Conservation (phyloP, 1,284 basidiomycete genomes). For the Rhodotorula sp. region DNA sequence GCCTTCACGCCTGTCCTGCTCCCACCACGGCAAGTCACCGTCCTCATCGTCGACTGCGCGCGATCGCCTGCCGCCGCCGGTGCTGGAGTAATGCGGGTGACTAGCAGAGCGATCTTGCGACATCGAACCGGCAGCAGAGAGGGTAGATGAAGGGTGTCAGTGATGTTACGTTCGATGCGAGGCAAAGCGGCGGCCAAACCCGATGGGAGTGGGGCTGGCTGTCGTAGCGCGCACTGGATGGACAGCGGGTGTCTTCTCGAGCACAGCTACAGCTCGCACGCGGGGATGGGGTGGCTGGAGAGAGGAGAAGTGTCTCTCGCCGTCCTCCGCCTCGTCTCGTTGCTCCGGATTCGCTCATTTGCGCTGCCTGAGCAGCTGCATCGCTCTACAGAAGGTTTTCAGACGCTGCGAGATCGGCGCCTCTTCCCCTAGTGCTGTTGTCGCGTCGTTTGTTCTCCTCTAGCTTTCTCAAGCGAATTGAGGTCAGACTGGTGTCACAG, state of each 20-base stretch:
- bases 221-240: no score
- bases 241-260: no score
- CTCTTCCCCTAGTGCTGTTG: background rate
- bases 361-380: background rate
- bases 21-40: constrained; percentile 30
- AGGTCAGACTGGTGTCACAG: background rate
- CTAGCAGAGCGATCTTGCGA: no score
- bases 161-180: background rate
- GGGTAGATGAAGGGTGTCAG: constrained; percentile 5
- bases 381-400: background rate
- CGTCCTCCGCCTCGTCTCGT: background rate
- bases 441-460: background rate
- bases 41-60: constrained; percentile 1
- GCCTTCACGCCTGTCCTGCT: constrained; percentile 7
- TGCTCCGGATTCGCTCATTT: background rate
- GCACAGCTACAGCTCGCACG: background rate
- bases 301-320: background rate
- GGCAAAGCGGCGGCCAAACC: constrained; percentile 18
- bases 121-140: background rate
- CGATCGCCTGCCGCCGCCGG: background rate
- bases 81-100: no score
- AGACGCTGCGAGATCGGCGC: background rate
- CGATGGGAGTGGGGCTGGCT: background rate
- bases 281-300: background rate
- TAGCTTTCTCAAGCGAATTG: background rate